Base-by-base conservation (phyloP, 164 flowering plant species). In the Platanus orientalis region DNA sequence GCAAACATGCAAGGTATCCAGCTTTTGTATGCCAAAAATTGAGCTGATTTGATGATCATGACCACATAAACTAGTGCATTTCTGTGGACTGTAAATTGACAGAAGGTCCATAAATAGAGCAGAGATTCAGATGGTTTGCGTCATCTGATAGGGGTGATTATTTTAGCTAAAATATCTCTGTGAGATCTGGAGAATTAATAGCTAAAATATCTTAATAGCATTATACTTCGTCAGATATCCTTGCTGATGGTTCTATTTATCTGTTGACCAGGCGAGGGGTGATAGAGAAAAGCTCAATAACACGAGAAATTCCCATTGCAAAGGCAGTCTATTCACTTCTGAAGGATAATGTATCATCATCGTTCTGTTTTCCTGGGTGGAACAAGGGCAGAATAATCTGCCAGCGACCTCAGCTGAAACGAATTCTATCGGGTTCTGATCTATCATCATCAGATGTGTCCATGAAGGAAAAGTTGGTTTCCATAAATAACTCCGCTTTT, bases 371-470 rank as follows among this genome's bases (percentile, higher is more conserved):
- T 58, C 88, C 97, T 34, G 82, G 80, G 32, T 94, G 98, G 98
- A 94, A 86, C 81, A 89, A 82, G 57, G 97, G 96, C 30, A 79
- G 97, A 59, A 84, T 94, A 50, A 73, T 83, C 63, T 89, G 97
- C 76, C 95, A 84, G 40, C 81, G 79, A 34, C 49, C 93, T 62
- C 95, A 86, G 76, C 91, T 90, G 28, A 90, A 81, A 74, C 72
- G 70, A 49, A 54, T 84, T 59, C 77, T 92, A 50, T 68, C 84
- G 6, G 68, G 63, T 29, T 29, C 61, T 11, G 81, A 69, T n/a
- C n/a, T n/a, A 61, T 55, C 72, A 73, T 69, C 87, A 48, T 76
- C 82, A 50, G 78, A 80, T 48, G 80, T 49, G 16, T 66, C 77
- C 21, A 63, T 63, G 32, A 68, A 45, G 29, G 78, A n/a, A n/a